Base-by-base conservation (phyloP, 2,329 filamentous ascomycete species). In the Paramyrothecium sp. region DNA sequence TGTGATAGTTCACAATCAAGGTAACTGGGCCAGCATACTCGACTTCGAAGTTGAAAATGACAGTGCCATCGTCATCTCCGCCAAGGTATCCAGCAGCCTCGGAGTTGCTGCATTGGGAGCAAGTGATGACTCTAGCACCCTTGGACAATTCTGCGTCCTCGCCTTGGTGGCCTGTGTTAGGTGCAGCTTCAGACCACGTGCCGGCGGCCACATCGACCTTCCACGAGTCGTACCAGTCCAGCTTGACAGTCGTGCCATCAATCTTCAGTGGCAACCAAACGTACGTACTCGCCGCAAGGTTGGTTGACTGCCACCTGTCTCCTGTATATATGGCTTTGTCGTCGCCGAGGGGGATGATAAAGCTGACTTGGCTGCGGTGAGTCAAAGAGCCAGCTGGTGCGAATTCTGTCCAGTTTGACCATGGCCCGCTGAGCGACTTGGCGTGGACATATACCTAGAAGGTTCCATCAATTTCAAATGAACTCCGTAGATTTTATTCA, bases 201-300 rank as follows among this genome's bases (percentile, higher is more conserved):
- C 81, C 79, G 0, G 73, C 69, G 2, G 63, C 61, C 0, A 75
- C 71, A 50, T 84, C 69, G 1, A 80, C 72, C 1, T 81, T 69
- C 85, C 85, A 88, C 56, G 81, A 82, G 12, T 82, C 81, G 23
- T 75, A 68, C 67, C 86, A 81, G 54, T 75, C 71, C 64, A 84
- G 76, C 26, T 63, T 76, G 2, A 84, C 81, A 0, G 72, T 78
- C 0, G 76, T 83, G 0, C 82, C 84, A 1, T 73, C 74, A 58
- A 88, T 75, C 3, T 66, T 73, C 1, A 89, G 70, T 0, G 87
- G 87, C 0, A 89, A 76, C 87, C 86, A 89, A 46, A 89, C 73
- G 63, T 89, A 89, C 0, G 85, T 87, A 54, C 80, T 83, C 0
- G 80, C 73, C 69, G 80, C 81, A 1, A 90, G 76, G 60, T 89